Evolutionary conservation across 192 early-diverging fungal species (phyloP).

Genomic region (Rhizoclosmatium sp.): DNA sequence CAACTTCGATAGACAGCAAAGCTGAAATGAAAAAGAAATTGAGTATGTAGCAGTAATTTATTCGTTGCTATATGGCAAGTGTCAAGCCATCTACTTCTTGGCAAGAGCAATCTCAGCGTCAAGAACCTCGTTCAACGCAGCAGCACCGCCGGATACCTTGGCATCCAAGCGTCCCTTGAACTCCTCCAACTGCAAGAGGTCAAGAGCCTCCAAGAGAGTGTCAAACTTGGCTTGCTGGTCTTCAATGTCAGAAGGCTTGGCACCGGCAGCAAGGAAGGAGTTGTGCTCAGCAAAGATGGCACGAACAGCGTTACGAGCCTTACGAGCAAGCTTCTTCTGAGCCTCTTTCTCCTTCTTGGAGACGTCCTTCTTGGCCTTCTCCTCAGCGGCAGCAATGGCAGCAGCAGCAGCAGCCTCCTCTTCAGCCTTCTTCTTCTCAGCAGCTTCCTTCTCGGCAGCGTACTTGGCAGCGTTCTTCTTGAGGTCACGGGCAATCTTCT

Average conservation of each 20-base stretch:
- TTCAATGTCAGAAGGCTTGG: constrained; percentile 70
- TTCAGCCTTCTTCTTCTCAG: constrained; percentile 50
- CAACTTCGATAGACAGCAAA: too few relatives aligned
- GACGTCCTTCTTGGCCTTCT: constrained; percentile 70
- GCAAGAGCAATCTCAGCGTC: constrained; percentile 47
- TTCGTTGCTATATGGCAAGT: too few relatives aligned
- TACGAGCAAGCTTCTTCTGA: constrained; percentile 85
- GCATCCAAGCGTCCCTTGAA: constrained; percentile 55
- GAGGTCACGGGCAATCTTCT: constrained; percentile 88
- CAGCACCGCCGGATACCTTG: constrained; percentile 34
- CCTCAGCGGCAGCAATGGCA: constrained; percentile 64
- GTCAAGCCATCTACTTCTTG: not conserved
- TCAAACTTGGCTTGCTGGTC: constrained; percentile 80
- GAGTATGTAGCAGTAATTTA: too few relatives aligned
- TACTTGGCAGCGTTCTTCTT: constrained; percentile 87
- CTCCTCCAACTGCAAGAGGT: constrained; percentile 50
- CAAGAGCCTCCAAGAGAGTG: constrained; percentile 67
- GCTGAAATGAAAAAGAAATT: too few relatives aligned
- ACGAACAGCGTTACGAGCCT: constrained; percentile 91
- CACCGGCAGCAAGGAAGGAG: constrained; percentile 76
- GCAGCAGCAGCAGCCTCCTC: constrained; percentile 67
- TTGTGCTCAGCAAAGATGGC: constrained; percentile 77
- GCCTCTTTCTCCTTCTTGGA: constrained; percentile 84
- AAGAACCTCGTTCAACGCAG: constrained; percentile 41
- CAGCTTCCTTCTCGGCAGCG: constrained; percentile 64